Conservation (phyloP, 73 alveolate species). For the Uronychia binucleata region DNA sequence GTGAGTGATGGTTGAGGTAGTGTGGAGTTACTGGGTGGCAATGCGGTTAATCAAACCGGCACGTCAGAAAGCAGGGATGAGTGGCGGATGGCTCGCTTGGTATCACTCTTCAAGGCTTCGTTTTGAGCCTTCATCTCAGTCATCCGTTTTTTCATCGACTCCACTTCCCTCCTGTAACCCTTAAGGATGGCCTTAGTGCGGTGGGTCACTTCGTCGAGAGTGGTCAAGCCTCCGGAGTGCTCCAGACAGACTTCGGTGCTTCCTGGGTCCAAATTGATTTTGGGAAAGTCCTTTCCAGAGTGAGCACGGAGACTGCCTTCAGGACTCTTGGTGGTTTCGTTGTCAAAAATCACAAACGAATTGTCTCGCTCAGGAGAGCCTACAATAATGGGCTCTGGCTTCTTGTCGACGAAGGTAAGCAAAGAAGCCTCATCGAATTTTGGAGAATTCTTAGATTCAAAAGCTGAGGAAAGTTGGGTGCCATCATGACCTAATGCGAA, state of each 20-base stretch:
- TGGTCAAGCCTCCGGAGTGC: too few relatives aligned
- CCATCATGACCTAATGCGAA: neutral
- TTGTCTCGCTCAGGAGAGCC: too few relatives aligned
- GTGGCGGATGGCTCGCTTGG: neutral
- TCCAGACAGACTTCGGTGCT: too few relatives aligned
- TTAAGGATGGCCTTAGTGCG: too few relatives aligned
- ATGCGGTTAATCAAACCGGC: neutral
- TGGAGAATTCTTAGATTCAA: neutral
- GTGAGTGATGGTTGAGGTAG: slow-evolving; percentile 3
- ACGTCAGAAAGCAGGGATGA: neutral
- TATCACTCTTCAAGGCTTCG: neutral
- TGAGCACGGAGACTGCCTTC: too few relatives aligned
- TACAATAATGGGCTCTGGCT: neutral
- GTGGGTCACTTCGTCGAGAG: too few relatives aligned
- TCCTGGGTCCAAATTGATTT: too few relatives aligned
- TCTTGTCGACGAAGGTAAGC: neutral
- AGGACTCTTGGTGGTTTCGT: too few relatives aligned
- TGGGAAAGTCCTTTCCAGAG: too few relatives aligned
- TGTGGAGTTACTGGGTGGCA: neutral
- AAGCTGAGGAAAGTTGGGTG: too few relatives aligned
- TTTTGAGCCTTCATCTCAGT: neutral
- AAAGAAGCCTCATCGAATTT: neutral
- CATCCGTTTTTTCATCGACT: neutral
- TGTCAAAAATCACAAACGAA: too few relatives aligned
- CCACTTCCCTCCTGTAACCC: too few relatives aligned